phyloP scores from a whole-genome alignment of 179 eudicot species.

The Monotropa hypopitys region DNA sequence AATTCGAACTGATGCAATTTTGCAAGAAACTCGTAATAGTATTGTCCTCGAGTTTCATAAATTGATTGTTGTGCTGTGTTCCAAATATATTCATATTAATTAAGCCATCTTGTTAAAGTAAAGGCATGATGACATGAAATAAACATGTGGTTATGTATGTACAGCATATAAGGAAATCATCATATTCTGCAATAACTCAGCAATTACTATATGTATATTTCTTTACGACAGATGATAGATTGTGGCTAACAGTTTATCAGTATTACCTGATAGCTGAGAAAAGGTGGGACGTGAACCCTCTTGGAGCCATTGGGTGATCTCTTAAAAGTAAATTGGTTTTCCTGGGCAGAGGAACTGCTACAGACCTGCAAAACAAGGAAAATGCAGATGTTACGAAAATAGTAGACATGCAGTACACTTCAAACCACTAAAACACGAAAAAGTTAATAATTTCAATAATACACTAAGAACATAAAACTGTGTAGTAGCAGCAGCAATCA shows the following conservation, averaged over 20 bases:
- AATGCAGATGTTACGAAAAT: neutral
- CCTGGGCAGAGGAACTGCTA: constrained; percentile 19
- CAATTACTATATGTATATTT: neutral
- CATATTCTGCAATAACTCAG: neutral
- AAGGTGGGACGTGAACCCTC: constrained; percentile 62
- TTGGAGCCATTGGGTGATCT: constrained; percentile 84
- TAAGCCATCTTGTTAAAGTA: neutral
- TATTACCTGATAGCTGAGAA: constrained; percentile 48
- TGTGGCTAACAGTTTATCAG: neutral
- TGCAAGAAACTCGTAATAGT: neutral
- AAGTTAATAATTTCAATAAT: neutral
- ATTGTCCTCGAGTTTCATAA: neutral
- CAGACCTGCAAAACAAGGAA: constrained; percentile 35
- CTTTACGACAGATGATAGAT: neutral
- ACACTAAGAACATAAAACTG: neutral
- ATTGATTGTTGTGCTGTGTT: neutral
- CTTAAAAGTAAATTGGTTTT: constrained; percentile 38
- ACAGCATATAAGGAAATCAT: neutral
- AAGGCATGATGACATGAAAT: neutral
- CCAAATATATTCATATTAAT: neutral
- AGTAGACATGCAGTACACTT: neutral
- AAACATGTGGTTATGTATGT: too few relatives aligned
- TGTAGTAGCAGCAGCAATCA: neutral
- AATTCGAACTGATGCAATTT: neutral
- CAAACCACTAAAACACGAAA: neutral